phyloP scores from a whole-genome alignment of 1,284 basidiomycete species.

The Heterobasidion annosum region DNA sequence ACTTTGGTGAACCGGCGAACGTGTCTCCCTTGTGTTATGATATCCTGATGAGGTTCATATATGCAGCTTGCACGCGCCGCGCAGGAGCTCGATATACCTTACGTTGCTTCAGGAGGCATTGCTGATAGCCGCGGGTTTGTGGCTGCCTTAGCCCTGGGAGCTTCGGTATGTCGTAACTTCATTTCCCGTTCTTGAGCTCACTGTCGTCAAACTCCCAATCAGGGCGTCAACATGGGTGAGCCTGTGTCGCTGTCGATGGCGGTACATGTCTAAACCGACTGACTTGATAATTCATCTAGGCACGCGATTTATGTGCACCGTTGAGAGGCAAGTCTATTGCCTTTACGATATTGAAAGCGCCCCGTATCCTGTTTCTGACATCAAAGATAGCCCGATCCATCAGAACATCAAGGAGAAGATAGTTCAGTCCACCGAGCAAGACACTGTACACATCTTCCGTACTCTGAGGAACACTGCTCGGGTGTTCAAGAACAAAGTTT shows the following conservation, averaged over 20 bases:
- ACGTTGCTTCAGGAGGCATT: slow-evolving; percentile 84
- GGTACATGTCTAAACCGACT: background rate
- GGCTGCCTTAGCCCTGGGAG: slow-evolving; percentile 77
- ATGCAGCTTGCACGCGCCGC: slow-evolving; percentile 78
- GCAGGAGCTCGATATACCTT: slow-evolving; percentile 79
- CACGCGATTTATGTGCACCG: slow-evolving; percentile 83
- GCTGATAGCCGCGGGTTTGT: slow-evolving; percentile 80
- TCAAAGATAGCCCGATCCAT: slow-evolving; percentile 67
- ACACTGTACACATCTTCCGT: slow-evolving; percentile 87
- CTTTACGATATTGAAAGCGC: background rate
- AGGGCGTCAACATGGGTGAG: slow-evolving; percentile 84
- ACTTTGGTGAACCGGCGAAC: slow-evolving; percentile 54
- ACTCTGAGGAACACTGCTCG: slow-evolving; percentile 82
- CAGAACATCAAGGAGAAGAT: slow-evolving; percentile 88
- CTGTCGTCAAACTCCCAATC: background rate
- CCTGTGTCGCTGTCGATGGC: slow-evolving; percentile 4
- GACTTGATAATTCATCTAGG: slow-evolving; percentile 26
- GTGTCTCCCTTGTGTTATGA: background rate
- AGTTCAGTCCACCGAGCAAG: slow-evolving; percentile 72
- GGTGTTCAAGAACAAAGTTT: slow-evolving; percentile 82
- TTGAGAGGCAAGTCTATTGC: slow-evolving; percentile 43
- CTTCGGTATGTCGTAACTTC: slow-evolving; percentile 30
- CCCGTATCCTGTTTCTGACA: background rate
- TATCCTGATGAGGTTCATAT: background rate
- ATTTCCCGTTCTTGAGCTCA: background rate